These are phyloP conservation scores for Rhizomucor pusillus DNA, from an alignment of 371 early-diverging fungal species.

Conservation along the genomic window DNA sequence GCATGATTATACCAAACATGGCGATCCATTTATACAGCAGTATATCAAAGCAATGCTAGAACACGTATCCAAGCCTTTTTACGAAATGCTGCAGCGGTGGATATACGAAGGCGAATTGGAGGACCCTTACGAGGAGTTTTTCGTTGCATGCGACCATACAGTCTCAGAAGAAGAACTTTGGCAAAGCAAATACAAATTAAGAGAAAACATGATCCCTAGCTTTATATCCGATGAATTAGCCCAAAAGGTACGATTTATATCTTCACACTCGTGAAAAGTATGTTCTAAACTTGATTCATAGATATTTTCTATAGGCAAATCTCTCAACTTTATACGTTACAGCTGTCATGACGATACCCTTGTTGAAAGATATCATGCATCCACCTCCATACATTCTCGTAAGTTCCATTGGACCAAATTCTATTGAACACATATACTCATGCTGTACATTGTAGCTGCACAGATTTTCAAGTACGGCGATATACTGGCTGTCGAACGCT, in stretches of 20 bases:
- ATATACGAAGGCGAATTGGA: constrained; percentile 92
- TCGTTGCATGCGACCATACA: constrained; percentile 61
- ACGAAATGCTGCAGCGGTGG: constrained; percentile 89
- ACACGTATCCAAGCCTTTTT: constrained; percentile 83
- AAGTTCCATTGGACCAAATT: background rate
- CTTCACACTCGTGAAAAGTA: background rate
- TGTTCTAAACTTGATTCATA: constrained; percentile 20
- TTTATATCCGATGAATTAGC: constrained; percentile 78
- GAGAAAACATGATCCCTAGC: constrained; percentile 79
- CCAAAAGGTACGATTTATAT: constrained; percentile 62
- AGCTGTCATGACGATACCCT: constrained; percentile 71
- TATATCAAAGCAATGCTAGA: constrained; percentile 80
- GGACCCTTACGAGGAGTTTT: constrained; percentile 94
- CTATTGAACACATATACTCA: background rate
- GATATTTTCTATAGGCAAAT: constrained; percentile 92
- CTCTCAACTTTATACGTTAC: constrained; percentile 88
- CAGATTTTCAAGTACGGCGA: constrained; percentile 70
- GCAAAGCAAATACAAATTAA: constrained; percentile 74
- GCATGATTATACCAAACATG: constrained; percentile 82
- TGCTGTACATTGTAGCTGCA: constrained; percentile 8
- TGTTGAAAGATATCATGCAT: constrained; percentile 20
- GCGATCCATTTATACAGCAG: constrained; percentile 82
- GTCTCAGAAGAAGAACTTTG: constrained; percentile 75
- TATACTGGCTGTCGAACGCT: constrained; percentile 62
- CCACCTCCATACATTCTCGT: constrained; percentile 1